Evolutionary conservation across 1,284 basidiomycete species (phyloP), one percentile per base, ranked within the genome.

Genomic region (Chalciporus sp.): DNA sequence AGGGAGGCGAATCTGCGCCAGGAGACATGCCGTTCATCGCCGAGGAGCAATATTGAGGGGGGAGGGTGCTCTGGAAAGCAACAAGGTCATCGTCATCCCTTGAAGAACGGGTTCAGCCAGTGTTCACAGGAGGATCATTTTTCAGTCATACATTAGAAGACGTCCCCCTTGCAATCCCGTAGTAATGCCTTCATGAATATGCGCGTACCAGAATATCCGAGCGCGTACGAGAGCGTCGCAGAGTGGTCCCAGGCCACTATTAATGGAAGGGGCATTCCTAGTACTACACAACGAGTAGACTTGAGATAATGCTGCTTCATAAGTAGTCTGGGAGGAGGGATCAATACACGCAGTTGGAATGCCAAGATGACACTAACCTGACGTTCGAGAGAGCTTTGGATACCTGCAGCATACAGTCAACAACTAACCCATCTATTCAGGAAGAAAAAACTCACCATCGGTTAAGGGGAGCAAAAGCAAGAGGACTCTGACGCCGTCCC

Each of bases 161-260:
- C 89, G 84, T 9, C 90, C 88, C 29, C 94, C 93, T 53, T 84
- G 80, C 52, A 95, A 77, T 19, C 86, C 93, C 16, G 83, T 88
- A 0, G 84, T 85, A 27, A 94, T 80, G 35, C 90, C 85, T 71
- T 95, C 93, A 57, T 92, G 85, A 8, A 90, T 83, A 60, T 92
- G 83, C 3, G 88, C 84, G 61, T 89, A 94, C 90, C 91, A 95
- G 66, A 92, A 94, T 44, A 94, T 80, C 27, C 92, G 79, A 1
- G 90, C 83, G 20, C 89, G 83, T 26, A 89, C 76, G 35, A 84
- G 72, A 8, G 79, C 76, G 56, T 91, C 88, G 42, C 86, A 82
- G 42, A 77, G 77, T 40, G 76, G 72, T 8, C 81, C 81, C 40
- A 78, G 75, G 16, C 81, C 80, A 52, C 79, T 80, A 51, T 76